Evolutionary conservation across 2,329 filamentous ascomycete species (phyloP).

Genomic region (Exophiala bonariae): DNA sequence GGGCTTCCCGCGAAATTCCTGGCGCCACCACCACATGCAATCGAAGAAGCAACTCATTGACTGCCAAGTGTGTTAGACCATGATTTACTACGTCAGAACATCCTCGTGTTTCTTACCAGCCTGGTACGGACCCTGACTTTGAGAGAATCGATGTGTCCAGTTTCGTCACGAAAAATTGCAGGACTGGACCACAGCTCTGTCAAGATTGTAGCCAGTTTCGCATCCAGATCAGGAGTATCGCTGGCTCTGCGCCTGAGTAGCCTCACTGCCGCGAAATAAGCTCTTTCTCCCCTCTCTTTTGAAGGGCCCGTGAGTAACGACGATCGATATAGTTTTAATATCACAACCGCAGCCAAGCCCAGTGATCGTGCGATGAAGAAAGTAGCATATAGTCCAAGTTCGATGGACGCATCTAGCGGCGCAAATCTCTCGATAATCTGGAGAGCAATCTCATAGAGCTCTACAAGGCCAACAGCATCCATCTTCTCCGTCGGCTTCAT

Average conservation of each 20-base stretch:
- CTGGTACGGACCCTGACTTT: conserved; percentile 2
- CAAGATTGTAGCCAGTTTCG: conserved; percentile 6
- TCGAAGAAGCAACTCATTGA: conserved; percentile 16
- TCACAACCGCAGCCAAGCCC: conserved; percentile 1
- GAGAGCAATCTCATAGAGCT: conserved; percentile 1
- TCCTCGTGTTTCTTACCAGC: too few relatives aligned
- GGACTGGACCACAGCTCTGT: conserved; percentile 14
- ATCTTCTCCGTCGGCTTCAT: too few relatives aligned
- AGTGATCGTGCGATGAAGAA: conserved; percentile 10
- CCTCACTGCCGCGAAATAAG: conserved; percentile 10
- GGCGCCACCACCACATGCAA: conserved; percentile 16
- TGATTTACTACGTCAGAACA: too few relatives aligned
- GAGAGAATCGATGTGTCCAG: conserved; percentile 5
- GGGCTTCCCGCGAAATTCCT: conserved; percentile 11
- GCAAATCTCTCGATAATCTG: neutral
- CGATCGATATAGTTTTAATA: conserved; percentile 1
- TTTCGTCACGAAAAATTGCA: conserved; percentile 5
- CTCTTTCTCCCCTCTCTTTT: conserved; percentile 2
- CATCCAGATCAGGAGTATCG: conserved; percentile 1
- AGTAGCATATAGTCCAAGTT: conserved; percentile 3
- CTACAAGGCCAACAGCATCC: neutral
- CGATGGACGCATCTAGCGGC: neutral
- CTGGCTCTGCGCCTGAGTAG: conserved; percentile 2
- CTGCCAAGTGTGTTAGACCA: too few relatives aligned
- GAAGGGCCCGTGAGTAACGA: neutral